Percentiles rank a stretch among this genome's conserved stretches.
These are phyloP conservation scores for Ganoderma lingzhi DNA, from an alignment of 1,284 basidiomycete species.

Conservation along the genomic window DNA sequence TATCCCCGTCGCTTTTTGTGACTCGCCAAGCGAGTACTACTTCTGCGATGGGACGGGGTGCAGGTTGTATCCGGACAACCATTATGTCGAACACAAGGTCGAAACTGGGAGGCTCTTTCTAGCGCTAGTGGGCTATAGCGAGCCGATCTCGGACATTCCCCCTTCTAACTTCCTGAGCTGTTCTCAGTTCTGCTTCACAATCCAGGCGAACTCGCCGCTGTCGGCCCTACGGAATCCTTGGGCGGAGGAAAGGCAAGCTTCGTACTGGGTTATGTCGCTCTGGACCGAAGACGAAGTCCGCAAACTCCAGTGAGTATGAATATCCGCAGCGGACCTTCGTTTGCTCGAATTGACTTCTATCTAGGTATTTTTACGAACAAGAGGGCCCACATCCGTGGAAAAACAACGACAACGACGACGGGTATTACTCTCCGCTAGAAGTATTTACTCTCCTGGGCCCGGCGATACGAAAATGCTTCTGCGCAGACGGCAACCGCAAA, in stretches of 20 bases:
- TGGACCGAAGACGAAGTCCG: not conserved
- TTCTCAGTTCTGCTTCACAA: no score
- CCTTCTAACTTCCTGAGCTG: no score
- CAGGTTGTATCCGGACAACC: not conserved
- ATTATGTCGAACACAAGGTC: not conserved
- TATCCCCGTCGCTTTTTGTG: not conserved
- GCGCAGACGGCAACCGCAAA: not conserved
- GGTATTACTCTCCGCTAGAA: not conserved
- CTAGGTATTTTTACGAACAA: not conserved
- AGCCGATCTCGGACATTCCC: no score
- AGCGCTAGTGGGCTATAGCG: no score
- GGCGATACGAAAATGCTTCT: not conserved
- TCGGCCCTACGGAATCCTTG: not conserved
- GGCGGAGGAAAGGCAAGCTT: not conserved
- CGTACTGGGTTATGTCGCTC: not conserved
- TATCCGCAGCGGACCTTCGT: not conserved
- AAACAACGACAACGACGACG: not conserved
- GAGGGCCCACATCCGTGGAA: not conserved
- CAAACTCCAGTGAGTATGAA: not conserved
- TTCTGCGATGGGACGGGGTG: not conserved
- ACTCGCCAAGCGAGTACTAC: not conserved
- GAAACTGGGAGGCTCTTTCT: not conserved
- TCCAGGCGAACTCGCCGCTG: no score
- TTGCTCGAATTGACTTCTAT: not conserved
- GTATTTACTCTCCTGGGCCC: not conserved